Evolutionary conservation across 2,329 filamentous ascomycete species (phyloP).

Genomic region (Beauveria varroae): DNA sequence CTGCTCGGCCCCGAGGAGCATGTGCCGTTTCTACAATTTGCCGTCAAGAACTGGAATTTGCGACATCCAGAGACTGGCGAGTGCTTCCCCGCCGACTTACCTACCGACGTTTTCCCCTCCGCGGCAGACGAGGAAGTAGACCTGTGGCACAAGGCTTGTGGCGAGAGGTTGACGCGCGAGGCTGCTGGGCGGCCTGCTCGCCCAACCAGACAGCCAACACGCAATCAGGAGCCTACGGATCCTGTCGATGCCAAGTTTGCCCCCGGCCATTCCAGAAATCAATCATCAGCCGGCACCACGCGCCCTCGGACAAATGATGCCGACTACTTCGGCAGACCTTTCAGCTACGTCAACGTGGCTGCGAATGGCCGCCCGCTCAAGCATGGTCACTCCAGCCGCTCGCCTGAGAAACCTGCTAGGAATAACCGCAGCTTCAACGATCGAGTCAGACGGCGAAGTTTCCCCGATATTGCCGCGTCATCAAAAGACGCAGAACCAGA

Average conservation of each 20-base stretch:
- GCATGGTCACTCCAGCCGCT: conserved; percentile 23
- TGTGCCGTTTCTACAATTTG: conserved; percentile 72
- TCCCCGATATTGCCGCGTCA: conserved; percentile 41
- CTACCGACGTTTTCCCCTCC: conserved; percentile 58
- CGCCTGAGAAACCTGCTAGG: conserved; percentile 25
- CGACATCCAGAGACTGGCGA: conserved; percentile 66
- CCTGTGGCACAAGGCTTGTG: conserved; percentile 76
- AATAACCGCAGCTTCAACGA: conserved; percentile 31
- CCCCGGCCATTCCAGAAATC: conserved; percentile 28
- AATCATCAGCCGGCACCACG: conserved; percentile 18
- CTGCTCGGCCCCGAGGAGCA: conserved; percentile 84
- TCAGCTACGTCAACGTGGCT: conserved; percentile 34
- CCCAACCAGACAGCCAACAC: conserved; percentile 14
- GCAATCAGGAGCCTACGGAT: conserved; percentile 20
- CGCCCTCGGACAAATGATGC: conserved; percentile 23
- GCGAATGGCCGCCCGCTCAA: conserved; percentile 28
- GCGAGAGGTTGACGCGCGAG: conserved; percentile 60
- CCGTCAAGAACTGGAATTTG: conserved; percentile 70
- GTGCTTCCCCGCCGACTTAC: conserved; percentile 54
- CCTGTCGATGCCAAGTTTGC: conserved; percentile 29
- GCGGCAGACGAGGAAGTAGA: conserved; percentile 73
- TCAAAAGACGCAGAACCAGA: conserved; percentile 19
- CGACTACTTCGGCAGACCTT: conserved; percentile 27
- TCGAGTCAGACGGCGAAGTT: conserved; percentile 39
- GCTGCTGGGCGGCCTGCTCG: conserved; percentile 31